Percentiles rank a stretch among this genome's conserved stretches.
Evolutionary conservation across 192 early-diverging fungal genomes (phyloP).

Genomic region (Radiomyces spectabilis): DNA sequence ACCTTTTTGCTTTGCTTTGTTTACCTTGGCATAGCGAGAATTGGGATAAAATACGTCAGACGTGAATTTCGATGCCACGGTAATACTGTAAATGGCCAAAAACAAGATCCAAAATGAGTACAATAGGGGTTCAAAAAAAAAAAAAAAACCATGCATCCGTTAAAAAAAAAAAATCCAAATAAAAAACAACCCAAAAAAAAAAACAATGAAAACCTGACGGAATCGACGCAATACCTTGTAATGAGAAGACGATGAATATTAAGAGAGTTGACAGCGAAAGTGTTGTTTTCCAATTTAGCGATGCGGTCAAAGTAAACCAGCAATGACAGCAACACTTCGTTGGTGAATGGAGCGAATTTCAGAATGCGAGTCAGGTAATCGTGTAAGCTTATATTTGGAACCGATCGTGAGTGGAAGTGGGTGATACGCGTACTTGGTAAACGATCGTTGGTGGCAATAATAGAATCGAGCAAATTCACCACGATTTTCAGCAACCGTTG

Average conservation of each 20-base stretch:
- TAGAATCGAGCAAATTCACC: constrained; percentile 38
- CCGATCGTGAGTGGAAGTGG: constrained; percentile 62
- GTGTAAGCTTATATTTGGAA: constrained; percentile 55
- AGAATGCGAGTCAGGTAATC: constrained; percentile 63
- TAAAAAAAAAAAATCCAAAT: background rate
- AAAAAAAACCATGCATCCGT: too few species aligned
- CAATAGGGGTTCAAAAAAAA: too few species aligned
- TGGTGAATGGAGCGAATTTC: constrained; percentile 59
- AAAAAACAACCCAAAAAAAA: background rate
- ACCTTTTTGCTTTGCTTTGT: background rate
- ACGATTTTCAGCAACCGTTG: constrained; percentile 41
- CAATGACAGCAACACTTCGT: constrained; percentile 56
- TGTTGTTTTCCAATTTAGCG: constrained; percentile 38
- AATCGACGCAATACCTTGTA: too few species aligned
- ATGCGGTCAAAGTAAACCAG: constrained; percentile 69
- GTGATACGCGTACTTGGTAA: constrained; percentile 33
- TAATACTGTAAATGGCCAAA: too few species aligned
- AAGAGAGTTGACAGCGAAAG: constrained; percentile 53
- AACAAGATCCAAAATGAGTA: too few species aligned
- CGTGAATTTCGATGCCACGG: constrained; percentile 62
- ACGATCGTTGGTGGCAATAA: constrained; percentile 39
- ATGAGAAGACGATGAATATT: constrained; percentile 68
- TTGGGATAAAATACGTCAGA: constrained; percentile 69
- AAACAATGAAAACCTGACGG: background rate
- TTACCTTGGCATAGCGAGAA: constrained; percentile 55